These are phyloP conservation scores for Fusarium staphyleae DNA, from an alignment of 2,329 filamentous ascomycete species.

Conservation along the genomic window DNA sequence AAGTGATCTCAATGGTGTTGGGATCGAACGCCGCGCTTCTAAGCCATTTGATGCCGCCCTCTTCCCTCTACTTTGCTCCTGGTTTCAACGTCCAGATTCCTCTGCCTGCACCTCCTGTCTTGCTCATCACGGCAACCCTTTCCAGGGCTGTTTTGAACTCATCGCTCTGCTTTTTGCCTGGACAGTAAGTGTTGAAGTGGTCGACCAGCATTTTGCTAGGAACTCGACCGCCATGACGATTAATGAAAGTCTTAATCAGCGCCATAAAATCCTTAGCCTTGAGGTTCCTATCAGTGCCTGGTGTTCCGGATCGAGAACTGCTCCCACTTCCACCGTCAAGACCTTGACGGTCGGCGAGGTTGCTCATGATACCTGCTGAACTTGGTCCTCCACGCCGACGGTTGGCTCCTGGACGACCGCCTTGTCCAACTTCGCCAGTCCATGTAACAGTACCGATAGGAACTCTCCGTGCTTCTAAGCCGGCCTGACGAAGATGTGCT, in stretches of 20 bases:
- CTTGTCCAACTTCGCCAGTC: constrained; percentile 85
- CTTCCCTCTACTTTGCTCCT: constrained; percentile 34
- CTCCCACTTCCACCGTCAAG: constrained; percentile 51
- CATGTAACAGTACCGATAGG: constrained; percentile 90
- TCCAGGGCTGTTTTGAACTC: constrained; percentile 86
- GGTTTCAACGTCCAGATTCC: constrained; percentile 61
- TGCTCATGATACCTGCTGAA: constrained; percentile 62
- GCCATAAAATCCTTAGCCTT: constrained; percentile 69
- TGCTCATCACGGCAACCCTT: constrained; percentile 75
- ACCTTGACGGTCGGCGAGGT: constrained; percentile 65
- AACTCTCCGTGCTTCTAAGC: constrained; percentile 73
- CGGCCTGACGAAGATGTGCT: constrained; percentile 74
- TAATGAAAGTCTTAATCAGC: constrained; percentile 81
- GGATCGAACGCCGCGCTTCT: constrained; percentile 26
- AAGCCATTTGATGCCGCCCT: not conserved
- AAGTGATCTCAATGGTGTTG: constrained; percentile 6
- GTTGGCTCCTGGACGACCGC: constrained; percentile 70
- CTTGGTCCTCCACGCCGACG: constrained; percentile 61
- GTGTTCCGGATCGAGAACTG: constrained; percentile 56
- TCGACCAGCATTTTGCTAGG: constrained; percentile 87
- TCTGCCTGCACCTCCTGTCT: constrained; percentile 59
- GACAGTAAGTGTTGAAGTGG: constrained; percentile 84
- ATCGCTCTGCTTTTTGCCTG: constrained; percentile 67
- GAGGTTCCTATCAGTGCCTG: constrained; percentile 50
- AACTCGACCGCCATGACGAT: constrained; percentile 77